Evolutionary conservation across 306 rosid genomes (phyloP), one percentile per base, ranked within the genome.

Genomic region (Sicyos edulis): DNA sequence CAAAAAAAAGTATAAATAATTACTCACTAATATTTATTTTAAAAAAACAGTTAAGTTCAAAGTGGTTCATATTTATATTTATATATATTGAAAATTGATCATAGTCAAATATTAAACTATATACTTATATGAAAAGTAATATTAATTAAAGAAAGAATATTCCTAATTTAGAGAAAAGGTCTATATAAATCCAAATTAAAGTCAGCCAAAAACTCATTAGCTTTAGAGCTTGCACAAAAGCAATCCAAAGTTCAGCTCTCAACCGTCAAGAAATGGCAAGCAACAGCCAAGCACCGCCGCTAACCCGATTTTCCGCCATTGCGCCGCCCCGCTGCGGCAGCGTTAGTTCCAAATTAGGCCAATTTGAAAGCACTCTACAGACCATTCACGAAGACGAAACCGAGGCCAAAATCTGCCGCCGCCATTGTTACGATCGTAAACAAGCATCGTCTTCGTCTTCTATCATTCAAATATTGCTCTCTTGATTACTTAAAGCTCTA

Each of bases 321-420:
- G 29, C 29, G 29, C 29, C 29, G 29, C 29, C 1, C 29, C 29
- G 29, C 29, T 26, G 29, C 29, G 29, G 29, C 29, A 3, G 29
- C 29, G 29, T 1, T 26, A 26, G 29, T 26, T 26, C 29, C 29
- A 26, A 32, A 32, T 32, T 32, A 4, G 37, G 37, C 37, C 37
- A 32, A 32, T 32, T 32, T 32, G 37, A 17, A 42, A 20, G 5
- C 0, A 65, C 71, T 65, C 11, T 65, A 17, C 32, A 65, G 2
- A 65, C 71, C 53, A 44, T 65, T 12, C 19, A 65, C 45, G 71
- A 65, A 65, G 71, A 65, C 2, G 71, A 40, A 19, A 42, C 10
- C 0, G 71, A 65, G 32, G 13, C 3, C 32, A 65, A 44, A 65
- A 19, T 40, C 6, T 65, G 52, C n/a, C 70, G 19, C 12, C 68